A percentile compares a stretch with the other conserved stretches of the same genome.
phyloP scores from a whole-genome alignment of 495 filamentous ascomycete genomes.

The Lasiosphaeriaceae sp. region DNA sequence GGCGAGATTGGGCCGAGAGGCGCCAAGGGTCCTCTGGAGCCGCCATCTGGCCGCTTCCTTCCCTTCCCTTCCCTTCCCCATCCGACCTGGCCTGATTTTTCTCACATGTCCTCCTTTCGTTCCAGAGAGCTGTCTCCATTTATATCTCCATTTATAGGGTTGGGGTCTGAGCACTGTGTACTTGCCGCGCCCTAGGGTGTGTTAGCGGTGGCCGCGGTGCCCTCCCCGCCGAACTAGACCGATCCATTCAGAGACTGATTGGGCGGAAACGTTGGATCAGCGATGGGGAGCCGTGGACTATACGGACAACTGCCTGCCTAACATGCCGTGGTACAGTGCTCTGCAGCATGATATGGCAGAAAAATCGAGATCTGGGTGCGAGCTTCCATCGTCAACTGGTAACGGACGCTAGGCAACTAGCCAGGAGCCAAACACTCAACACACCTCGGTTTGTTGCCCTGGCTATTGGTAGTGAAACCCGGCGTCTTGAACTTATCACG shows the following conservation, averaged over 20 bases:
- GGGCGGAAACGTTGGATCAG: constrained; percentile 12
- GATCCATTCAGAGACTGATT: constrained; percentile 10
- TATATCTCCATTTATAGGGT: constrained; percentile 17
- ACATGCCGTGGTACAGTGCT: no score
- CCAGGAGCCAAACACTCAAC: not conserved
- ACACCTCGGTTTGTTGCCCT: constrained; percentile 5
- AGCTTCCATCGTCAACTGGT: constrained; percentile 12
- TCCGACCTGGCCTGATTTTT: not conserved
- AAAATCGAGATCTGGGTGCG: not conserved
- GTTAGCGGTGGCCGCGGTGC: no score
- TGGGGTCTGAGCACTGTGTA: constrained; percentile 6
- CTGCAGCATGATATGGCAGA: no score
- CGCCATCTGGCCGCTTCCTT: not conserved
- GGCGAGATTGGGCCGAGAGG: constrained; percentile 6
- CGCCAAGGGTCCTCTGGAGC: not conserved
- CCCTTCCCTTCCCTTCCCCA: not conserved
- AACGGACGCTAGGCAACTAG: constrained; percentile 6
- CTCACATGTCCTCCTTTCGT: constrained; percentile 3
- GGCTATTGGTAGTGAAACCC: not conserved
- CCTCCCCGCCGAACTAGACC: constrained; percentile 17
- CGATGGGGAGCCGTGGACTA: not conserved
- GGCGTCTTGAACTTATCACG: not conserved
- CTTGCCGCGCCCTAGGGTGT: constrained; percentile 1
- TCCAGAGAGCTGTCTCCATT: constrained; percentile 7
- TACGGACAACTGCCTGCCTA: not conserved